Percentiles rank a stretch among this genome's conserved stretches.
Conservation (phyloP, 805 yeast species). For the Barnettozyma pratensis region DNA sequence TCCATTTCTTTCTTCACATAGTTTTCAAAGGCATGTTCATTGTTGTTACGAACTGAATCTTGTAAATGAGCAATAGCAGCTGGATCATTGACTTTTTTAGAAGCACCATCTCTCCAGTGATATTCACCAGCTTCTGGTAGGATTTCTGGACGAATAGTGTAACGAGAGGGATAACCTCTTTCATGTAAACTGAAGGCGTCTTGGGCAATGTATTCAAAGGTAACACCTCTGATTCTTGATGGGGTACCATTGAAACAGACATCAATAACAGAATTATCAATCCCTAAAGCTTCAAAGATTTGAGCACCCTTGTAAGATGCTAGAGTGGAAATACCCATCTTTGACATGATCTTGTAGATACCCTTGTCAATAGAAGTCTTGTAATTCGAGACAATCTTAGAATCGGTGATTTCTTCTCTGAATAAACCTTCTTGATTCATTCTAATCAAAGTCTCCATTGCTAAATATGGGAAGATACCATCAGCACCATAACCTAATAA, state of each 20-base stretch:
- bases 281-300: constrained; percentile 94
- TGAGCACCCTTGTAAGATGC: constrained; percentile 99
- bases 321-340: constrained; percentile 98
- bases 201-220: constrained; percentile 93
- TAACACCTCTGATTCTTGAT: constrained; percentile 91
- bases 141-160: constrained; percentile 58
- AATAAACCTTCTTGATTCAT: constrained; percentile 78
- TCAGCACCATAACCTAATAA: constrained; percentile 97
- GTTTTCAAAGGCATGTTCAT: constrained; percentile 86
- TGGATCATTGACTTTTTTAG: constrained; percentile 91
- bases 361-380: constrained; percentile 85
- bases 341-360: constrained; percentile 94
- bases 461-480: constrained; percentile 90
- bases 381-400: constrained; percentile 67
- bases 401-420: constrained; percentile 50
- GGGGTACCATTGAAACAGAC: constrained; percentile 97
- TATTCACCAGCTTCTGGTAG: constrained; percentile 96
- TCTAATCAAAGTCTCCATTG: constrained; percentile 80
- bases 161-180: constrained; percentile 81
- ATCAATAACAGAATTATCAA: constrained; percentile 92
- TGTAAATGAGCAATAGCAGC: constrained; percentile 91
- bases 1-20: constrained; percentile 88
- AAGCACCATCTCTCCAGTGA: constrained; percentile 99
- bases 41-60: constrained; percentile 97
- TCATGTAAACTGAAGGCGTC: constrained; percentile 94